Percentiles rank a stretch among this genome's conserved stretches.
These are phyloP conservation scores for Prunus mongolica DNA, from an alignment of 306 rosid species.

Conservation along the genomic window DNA sequence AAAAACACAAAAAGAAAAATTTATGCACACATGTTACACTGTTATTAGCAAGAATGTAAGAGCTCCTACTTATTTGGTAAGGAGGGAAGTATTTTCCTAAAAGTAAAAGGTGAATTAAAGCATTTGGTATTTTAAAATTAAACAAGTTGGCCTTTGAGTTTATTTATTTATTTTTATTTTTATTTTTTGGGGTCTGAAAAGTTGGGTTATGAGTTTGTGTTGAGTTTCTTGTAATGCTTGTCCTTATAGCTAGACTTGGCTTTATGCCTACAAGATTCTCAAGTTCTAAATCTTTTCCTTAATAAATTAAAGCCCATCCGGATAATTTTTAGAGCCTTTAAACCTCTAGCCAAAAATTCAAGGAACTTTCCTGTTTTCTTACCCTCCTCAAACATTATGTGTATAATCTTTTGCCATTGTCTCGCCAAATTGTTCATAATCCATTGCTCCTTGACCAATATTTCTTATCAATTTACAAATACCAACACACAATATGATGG, in stretches of 20 bases:
- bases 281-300: background rate
- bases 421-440: slow-evolving; percentile 31
- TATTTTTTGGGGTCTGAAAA: too few species aligned
- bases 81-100: background rate
- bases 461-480: slow-evolving; percentile 28
- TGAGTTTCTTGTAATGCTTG: background rate
- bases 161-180: too few species aligned
- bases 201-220: background rate
- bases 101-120: background rate
- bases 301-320: too few species aligned
- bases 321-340: too few species aligned
- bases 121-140: background rate
- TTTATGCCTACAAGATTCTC: background rate
- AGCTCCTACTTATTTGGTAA: accelerated
- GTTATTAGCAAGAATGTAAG: too few species aligned
- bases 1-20: too few species aligned
- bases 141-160: background rate
- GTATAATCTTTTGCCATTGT: slow-evolving; percentile 19
- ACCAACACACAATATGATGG: slow-evolving; percentile 13
- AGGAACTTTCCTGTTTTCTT: background rate
- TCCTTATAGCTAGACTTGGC: background rate
- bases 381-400: slow-evolving; percentile 9
- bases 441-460: slow-evolving; percentile 33
- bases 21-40: too few species aligned
- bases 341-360: too few species aligned